A percentile compares a stretch with the other conserved stretches of the same genome.
Evolutionary conservation across 495 filamentous ascomycete genomes (phyloP).

Genomic region (Collariella sp.): DNA sequence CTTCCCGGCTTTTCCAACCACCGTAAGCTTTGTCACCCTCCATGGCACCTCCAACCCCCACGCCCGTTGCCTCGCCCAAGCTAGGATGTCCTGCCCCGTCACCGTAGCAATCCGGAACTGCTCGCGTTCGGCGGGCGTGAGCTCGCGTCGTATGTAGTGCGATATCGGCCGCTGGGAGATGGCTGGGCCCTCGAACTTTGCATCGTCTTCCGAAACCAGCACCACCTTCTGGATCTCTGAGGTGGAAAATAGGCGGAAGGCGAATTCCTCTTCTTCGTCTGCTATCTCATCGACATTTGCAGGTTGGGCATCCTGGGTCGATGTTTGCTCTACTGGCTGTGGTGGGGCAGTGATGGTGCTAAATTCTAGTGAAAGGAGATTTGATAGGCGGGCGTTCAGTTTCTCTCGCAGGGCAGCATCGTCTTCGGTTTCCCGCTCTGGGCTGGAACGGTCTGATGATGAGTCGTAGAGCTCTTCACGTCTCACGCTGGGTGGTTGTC

Average conservation of each 20-base stretch:
- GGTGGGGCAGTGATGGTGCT: not conserved
- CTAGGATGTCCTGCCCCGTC: constrained; percentile 36
- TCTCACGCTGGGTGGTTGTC: constrained; percentile 35
- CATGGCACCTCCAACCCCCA: constrained; percentile 50
- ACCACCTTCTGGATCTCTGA: constrained; percentile 29
- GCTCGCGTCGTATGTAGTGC: constrained; percentile 38
- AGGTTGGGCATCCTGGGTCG: not conserved
- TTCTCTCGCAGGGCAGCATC: constrained; percentile 29
- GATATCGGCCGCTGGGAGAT: constrained; percentile 32
- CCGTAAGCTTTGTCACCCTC: constrained; percentile 38
- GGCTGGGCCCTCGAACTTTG: constrained; percentile 31
- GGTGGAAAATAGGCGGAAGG: constrained; percentile 46
- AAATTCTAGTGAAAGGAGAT: constrained; percentile 31
- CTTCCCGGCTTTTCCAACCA: constrained; percentile 8
- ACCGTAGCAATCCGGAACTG: constrained; percentile 36
- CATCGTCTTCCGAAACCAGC: constrained; percentile 19
- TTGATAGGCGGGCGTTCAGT: constrained; percentile 37
- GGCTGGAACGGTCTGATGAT: constrained; percentile 20
- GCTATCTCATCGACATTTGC: not conserved
- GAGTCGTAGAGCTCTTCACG: constrained; percentile 42
- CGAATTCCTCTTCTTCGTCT: constrained; percentile 34
- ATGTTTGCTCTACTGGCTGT: not conserved
- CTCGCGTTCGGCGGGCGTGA: constrained; percentile 21
- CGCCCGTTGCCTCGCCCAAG: constrained; percentile 31
- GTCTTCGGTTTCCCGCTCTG: constrained; percentile 15